These are phyloP conservation scores for Wickerhamiella siamensis DNA, from an alignment of 805 yeast genomes.

Conservation along the genomic window DNA sequence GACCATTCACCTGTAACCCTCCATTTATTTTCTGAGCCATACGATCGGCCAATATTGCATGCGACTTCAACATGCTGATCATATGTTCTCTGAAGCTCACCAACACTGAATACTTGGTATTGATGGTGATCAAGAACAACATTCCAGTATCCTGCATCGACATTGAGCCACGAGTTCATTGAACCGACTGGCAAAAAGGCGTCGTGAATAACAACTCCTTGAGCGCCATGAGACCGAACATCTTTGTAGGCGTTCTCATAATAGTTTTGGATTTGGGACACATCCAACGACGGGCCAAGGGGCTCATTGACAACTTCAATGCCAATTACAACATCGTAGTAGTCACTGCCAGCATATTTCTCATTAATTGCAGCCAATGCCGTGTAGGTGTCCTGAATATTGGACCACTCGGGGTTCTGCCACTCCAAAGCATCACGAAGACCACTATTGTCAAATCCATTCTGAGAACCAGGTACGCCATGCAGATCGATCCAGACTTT, in stretches of 20 bases:
- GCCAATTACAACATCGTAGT: conserved; percentile 62
- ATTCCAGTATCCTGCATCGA: conserved; percentile 36
- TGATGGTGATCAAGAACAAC: conserved; percentile 80
- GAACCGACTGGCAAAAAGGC: conserved; percentile 51
- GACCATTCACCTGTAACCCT: conserved; percentile 77
- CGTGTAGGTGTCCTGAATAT: conserved; percentile 38
- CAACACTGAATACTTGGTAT: conserved; percentile 67
- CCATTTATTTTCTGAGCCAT: conserved; percentile 47
- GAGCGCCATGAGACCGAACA: conserved; percentile 39
- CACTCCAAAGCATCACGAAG: conserved; percentile 47
- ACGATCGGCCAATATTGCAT: conserved; percentile 35
- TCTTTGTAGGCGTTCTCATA: conserved; percentile 48
- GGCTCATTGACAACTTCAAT: conserved; percentile 86
- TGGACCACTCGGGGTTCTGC: conserved; percentile 32
- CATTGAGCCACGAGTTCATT: conserved; percentile 41
- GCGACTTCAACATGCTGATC: conserved; percentile 48
- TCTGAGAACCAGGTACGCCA: conserved; percentile 95
- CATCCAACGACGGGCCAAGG: conserved; percentile 51
- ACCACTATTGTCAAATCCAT: conserved; percentile 93
- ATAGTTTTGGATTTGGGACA: conserved; percentile 44
- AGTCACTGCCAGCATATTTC: conserved; percentile 49
- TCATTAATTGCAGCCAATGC: conserved; percentile 42
- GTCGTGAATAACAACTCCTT: conserved; percentile 62
- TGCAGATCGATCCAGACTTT: conserved; percentile 87
- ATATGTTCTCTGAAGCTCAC: conserved; percentile 42